These are phyloP conservation scores for Echeveria elegans DNA, from an alignment of 164 flowering plant genomes.

Conservation along the genomic window DNA sequence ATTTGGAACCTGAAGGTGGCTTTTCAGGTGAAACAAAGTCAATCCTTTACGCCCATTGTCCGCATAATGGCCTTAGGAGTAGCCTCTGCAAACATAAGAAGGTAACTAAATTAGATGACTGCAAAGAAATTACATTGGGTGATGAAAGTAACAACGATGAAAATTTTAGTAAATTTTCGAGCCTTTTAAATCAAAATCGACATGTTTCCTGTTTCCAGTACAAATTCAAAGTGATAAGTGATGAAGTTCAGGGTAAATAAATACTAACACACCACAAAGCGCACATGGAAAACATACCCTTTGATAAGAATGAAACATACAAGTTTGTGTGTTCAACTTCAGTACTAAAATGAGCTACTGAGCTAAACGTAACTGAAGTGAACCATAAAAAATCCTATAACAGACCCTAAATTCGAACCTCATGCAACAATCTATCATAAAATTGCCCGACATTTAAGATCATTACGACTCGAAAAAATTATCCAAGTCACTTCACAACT, in stretches of 20 bases:
- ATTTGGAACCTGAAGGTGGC: slow-evolving; percentile 69
- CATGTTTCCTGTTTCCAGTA: no score
- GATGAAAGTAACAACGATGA: no score
- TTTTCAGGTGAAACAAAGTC: slow-evolving; percentile 71
- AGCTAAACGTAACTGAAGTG: neutral
- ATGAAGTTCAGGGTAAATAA: no score
- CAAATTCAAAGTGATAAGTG: no score
- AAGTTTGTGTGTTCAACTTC: no score
- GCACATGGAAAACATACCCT: no score
- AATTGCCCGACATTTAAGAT: neutral
- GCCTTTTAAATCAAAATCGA: no score
- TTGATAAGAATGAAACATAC: no score
- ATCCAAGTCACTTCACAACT: no score
- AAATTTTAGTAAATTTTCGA: neutral
- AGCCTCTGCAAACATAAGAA: slow-evolving; percentile 42
- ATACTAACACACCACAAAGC: no score
- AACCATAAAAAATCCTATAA: neutral
- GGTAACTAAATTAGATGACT: neutral
- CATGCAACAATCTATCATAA: neutral
- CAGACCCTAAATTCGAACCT: neutral
- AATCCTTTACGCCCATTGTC: slow-evolving; percentile 76
- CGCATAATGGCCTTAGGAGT: slow-evolving; percentile 76
- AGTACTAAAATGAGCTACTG: neutral
- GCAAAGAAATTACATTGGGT: neutral
- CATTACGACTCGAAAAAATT: no score